Conservation (phyloP, 768 basidiomycete species). For the Cystobasidium ongulense region DNA sequence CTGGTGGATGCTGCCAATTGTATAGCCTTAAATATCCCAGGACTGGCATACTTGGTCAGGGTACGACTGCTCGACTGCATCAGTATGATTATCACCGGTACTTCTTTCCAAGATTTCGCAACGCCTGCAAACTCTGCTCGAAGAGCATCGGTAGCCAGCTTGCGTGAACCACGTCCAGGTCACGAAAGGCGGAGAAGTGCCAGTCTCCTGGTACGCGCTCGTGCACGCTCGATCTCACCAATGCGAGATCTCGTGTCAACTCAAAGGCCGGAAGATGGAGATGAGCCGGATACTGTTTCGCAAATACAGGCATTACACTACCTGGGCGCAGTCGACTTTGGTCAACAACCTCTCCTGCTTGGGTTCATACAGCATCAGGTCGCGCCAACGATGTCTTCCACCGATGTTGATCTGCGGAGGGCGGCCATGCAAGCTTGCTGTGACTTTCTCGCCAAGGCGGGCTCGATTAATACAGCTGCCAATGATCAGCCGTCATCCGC, state of each 20-base stretch:
- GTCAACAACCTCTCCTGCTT: slow-evolving; percentile 11
- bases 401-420: not conserved
- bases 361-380: slow-evolving; percentile 14
- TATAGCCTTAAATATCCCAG: not conserved
- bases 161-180: not conserved
- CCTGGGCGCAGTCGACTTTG: slow-evolving; percentile 14
- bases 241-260: not conserved
- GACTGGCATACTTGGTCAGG: not conserved
- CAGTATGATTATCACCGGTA: not conserved
- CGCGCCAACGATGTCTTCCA: not conserved
- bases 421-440: slow-evolving; percentile 4
- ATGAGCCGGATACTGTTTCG: not conserved
- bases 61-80: slow-evolving; percentile 7
- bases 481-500: not conserved
- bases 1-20: not conserved
- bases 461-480: not conserved
- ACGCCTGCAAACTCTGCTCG: not conserved
- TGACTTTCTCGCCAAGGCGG: not conserved
- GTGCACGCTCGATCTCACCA: slow-evolving; percentile 10
- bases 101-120: slow-evolving; percentile 8
- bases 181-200: not conserved
- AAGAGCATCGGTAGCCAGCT: not conserved
- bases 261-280: not conserved
- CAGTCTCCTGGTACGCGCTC: not conserved
- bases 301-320: not conserved